Evolutionary conservation across 2,329 filamentous ascomycete species (phyloP), one percentile per base, ranked within the genome.

Genomic region (Colletotrichum nymphaeae): DNA sequence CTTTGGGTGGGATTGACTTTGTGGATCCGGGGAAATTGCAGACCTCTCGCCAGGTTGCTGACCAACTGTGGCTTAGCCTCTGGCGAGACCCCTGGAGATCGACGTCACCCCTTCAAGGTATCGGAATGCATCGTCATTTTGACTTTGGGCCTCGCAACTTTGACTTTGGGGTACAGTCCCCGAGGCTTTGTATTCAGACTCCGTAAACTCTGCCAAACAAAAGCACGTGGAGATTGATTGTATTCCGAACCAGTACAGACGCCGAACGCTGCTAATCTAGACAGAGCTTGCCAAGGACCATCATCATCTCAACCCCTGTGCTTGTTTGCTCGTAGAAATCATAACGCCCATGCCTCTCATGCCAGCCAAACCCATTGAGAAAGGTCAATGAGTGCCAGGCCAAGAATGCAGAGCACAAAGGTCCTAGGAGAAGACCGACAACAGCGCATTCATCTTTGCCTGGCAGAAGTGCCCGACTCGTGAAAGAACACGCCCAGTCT

Each of bases 21-120:
- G 62, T 73, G 71, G 66, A 71, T 63, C 67, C 22, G 71, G 71
- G 71, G 71, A 71, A 73, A 73, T 71, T 73, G 35, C 71, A 42
- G 55, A 55, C 22, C 32, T 49, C 56, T 35, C 42, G 53, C 62
- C 65, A 35, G 26, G 42, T 19, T 72, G 65, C 60, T 69, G 64
- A 52, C 60, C 65, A 63, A 19, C 67, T 65, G 71, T 71, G 56
- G 67, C 67, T 73, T 46, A 66, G 67, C 57, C 57, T 37, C 52
- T 28, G 53, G 28, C 14, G 28, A 30, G 59, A 64, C 60, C 67
- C 67, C 49, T 66, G 56, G 62, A 56, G 19, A n/a, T 52, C 71
- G 67, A 73, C 71, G 70, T 73, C 70, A 72, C 70, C 52, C 22
- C 28, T 46, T 35, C 22, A n/a, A 63, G 64, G 57, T 62, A 49